These are phyloP conservation scores for Talaromyces sp. DNA, from an alignment of 2,329 filamentous ascomycete genomes.

Conservation along the genomic window DNA sequence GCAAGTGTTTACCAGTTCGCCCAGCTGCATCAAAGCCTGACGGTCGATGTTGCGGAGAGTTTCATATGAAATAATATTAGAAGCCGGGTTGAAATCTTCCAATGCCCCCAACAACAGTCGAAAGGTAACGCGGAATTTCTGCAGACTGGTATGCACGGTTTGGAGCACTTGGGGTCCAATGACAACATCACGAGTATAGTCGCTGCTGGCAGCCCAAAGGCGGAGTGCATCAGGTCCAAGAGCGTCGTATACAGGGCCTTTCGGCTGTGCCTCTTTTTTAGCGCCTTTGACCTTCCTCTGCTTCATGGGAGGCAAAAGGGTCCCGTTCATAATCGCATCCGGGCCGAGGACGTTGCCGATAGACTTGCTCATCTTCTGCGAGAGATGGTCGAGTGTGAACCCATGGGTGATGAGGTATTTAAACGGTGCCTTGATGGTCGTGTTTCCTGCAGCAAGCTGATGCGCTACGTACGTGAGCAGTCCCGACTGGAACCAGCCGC, in stretches of 20 bases:
- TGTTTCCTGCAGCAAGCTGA: constrained; percentile 33
- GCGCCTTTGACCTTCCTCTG: constrained; percentile 54
- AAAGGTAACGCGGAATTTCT: constrained; percentile 84
- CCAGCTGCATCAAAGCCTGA: constrained; percentile 71
- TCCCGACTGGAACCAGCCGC: constrained; percentile 97
- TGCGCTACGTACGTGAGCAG: constrained; percentile 76
- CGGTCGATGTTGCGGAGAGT: constrained; percentile 61
- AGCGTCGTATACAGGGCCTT: constrained; percentile 53
- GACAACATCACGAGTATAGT: constrained; percentile 83
- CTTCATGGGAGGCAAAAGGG: constrained; percentile 66
- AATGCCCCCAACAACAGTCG: constrained; percentile 84
- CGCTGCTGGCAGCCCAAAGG: constrained; percentile 84
- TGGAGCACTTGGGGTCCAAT: constrained; percentile 74
- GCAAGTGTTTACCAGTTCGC: constrained; percentile 60
- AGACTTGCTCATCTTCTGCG: constrained; percentile 99
- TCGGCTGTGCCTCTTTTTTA: constrained; percentile 30
- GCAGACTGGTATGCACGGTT: constrained; percentile 67
- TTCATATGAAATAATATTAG: constrained; percentile 29
- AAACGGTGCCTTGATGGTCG: constrained; percentile 61
- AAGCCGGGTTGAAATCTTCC: constrained; percentile 48
- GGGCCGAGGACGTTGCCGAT: constrained; percentile 83
- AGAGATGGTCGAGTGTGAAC: constrained; percentile 81
- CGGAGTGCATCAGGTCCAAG: constrained; percentile 83
- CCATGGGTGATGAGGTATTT: constrained; percentile 89
- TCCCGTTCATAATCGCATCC: constrained; percentile 77